Evolutionary conservation across 169 alveolate species (phyloP), one percentile per base, ranked within the genome.

Genomic region (Plasmodium falciparum): DNA sequence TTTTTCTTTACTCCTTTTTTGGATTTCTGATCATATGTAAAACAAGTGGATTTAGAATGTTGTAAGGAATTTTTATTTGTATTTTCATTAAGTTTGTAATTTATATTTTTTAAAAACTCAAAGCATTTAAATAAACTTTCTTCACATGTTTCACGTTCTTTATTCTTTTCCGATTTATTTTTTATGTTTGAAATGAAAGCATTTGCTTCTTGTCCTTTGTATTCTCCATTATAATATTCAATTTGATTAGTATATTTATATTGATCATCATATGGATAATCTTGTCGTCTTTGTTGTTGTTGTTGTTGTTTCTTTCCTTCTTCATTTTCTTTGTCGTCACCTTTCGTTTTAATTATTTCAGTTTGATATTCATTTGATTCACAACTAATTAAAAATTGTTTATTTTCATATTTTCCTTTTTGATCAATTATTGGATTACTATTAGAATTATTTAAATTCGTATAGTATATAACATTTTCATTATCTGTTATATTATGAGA

Each of bases 101-200:
- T 78, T 56, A 78, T 63, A 33, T 78, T 78, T 78, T 78, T 78
- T 66, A 78, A 78, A 66, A 78, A 78, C 47, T 78, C 89, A 15
- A 65, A 78, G 17, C 89, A 78, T 78, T 78, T 78, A 50, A 59
- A 78, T 66, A 78, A 59, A 29, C 89, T 78, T 45, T 78, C 89
- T 78, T 78, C 89, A 33, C 78, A 78, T 39, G 78, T 52, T 45
- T 63, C 78, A 49, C 26, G 9, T 33, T 78, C 61, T 8, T 33
- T 45, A 39, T 66, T 78, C 33, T 52, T 66, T 29, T 67, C 89
- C 45, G 11, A 39, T 39, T 39, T 39, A 39, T 39, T 39, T 39
- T 39, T 39, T 39, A 39, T 5, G 47, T 33, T 50, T 45, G 76
- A 58, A 24, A 50, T 78, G 3, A 56, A 15, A 39, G 9, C 47